These are phyloP conservation scores for Blastomyces percursus DNA, from an alignment of 2,329 filamentous ascomycete genomes.

Conservation along the genomic window DNA sequence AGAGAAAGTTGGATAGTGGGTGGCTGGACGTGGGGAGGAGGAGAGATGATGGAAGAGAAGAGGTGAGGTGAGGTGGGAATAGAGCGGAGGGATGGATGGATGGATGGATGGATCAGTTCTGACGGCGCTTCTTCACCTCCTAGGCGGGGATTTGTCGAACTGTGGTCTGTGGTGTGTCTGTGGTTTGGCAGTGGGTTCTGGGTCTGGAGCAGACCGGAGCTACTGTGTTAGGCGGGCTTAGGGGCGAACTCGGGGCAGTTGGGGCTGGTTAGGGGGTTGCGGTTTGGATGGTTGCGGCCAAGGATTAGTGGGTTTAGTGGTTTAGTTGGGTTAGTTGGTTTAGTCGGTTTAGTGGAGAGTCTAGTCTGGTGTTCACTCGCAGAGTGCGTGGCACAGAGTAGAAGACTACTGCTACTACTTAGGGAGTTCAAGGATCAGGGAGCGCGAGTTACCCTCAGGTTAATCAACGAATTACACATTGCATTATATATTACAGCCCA, in stretches of 20 bases:
- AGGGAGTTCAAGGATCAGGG: neutral
- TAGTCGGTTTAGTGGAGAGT: neutral
- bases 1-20: neutral
- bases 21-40: neutral
- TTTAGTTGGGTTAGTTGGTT: neutral
- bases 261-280: neutral
- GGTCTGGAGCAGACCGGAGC: neutral
- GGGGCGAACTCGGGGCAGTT: neutral
- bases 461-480: neutral
- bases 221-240: neutral
- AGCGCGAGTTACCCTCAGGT: neutral
- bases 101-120: too few relatives aligned
- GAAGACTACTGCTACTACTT: too few relatives aligned
- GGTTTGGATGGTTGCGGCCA: neutral
- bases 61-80: neutral
- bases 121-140: neutral
- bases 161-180: too few relatives aligned
- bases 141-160: neutral
- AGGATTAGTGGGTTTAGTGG: neutral
- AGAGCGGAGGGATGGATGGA: neutral
- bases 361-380: too few relatives aligned
- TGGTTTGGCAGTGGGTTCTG: too few relatives aligned
- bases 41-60: neutral
- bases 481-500: neutral
- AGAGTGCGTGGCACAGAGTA: too few relatives aligned